Evolutionary conservation across 257 asterid genomes (phyloP).

Genomic region (Verbascum thapsus): DNA sequence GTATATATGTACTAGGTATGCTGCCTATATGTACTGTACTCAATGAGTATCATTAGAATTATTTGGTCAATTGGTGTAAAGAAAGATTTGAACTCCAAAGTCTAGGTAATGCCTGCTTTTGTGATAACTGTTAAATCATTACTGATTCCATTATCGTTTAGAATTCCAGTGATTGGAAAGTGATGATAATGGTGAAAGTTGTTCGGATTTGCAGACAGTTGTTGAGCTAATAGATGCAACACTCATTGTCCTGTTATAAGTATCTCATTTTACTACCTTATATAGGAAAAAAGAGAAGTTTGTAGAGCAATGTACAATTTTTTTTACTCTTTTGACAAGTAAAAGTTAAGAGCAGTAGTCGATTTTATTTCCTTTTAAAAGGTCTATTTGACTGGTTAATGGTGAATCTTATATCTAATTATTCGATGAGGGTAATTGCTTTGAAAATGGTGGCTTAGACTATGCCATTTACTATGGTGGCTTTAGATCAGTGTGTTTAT

Average conservation of each 20-base stretch:
- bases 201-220: conserved; percentile 4
- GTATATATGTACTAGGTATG: background rate
- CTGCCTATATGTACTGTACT: background rate
- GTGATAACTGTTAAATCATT: background rate
- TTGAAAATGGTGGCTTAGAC: background rate
- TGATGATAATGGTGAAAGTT: conserved; percentile 8
- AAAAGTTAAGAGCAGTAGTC: background rate
- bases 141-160: conserved; percentile 2
- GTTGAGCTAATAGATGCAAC: background rate
- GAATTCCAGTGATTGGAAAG: conserved; percentile 8
- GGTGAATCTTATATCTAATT: background rate
- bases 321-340: background rate
- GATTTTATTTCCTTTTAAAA: background rate
- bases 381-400: background rate
- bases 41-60: background rate
- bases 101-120: background rate
- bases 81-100: conserved; percentile 9
- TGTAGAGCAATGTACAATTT: background rate
- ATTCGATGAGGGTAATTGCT: background rate
- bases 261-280: conserved; percentile 12
- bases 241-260: background rate
- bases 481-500: conserved; percentile 6
- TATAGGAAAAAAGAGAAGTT: background rate
- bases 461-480: conserved; percentile 1
- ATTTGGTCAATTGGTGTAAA: background rate